Base-by-base conservation (phyloP, 2,329 filamentous ascomycete species). In the Torrubiella hemipterigena region DNA sequence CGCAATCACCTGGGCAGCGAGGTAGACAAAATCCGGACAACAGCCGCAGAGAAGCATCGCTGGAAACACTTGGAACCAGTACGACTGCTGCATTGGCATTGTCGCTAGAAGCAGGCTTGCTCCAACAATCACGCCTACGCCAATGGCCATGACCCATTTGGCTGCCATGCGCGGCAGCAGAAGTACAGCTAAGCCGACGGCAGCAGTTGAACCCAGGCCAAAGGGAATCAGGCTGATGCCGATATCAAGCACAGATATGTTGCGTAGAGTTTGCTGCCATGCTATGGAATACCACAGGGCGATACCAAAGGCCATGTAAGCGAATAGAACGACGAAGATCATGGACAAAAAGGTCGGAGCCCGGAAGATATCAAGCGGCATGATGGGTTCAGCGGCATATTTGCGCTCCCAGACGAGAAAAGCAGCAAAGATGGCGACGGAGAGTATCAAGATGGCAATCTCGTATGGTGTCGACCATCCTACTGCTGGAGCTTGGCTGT, bases 1-100 rank as follows among this genome's bases (percentile, higher is more conserved):
- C 0, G 65, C 63, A 32, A 71, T 67, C 5, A 72, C 63, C 36
- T 70, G 63, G 0, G 63, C 63, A 0, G 62, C 63, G 0, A 63
- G 60, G 32, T 60, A 68, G 5, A 67, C 54, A 3, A 70, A 57
- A 36, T 71, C 67, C 0, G 63, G 63, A 18, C 59, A 63, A 25
- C 40, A 61, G 3, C 49, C 42, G 5, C 41, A 41, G 1, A 59
- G 17, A 1, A 55, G 2, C 24, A 45, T 42, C 2, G 55, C 50
- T 0, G 56, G 60, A 30, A 69, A 69, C 0, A 47, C 39, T 33
- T 58, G 53, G 54, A 40, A 35, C 49, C 49, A 51, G 19, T 47
- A 69, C 0, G 44, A 53, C 36, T 66, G 60, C 2, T 63, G 50
- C 6, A 50, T 44, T 0, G 63, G 62, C 46, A 65, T 58, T 0